Evolutionary conservation across 441 rosid species (phyloP), one percentile per base, ranked within the genome.

Genomic region (Mallotus japonicus): DNA sequence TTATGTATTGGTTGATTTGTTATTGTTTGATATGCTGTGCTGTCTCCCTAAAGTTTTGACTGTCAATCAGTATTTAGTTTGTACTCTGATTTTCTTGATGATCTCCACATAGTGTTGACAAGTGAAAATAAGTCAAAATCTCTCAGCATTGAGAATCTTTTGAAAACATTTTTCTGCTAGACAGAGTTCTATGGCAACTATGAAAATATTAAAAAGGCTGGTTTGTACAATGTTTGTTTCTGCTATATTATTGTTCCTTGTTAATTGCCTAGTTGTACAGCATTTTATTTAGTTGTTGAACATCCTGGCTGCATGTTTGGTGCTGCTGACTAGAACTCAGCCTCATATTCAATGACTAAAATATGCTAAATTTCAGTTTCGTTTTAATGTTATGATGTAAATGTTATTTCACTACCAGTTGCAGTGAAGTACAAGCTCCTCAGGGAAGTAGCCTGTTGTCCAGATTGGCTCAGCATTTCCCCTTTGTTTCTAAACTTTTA

Each of bases 401-500:
- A 62, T 76, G 61, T 69, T 79, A 44, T 73, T 67, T 49, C 17
- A 63, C 76, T 69, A 69, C 37, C 84, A 91, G 94, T 65, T 84
- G 81, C 74, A 46, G 68, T 67, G 80, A 81, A 53, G 81, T 75
- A 15, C 77, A 72, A 57, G 58, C 81, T 57, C 79, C 83, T 57
- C 76, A 69, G 66, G 82, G 78, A 72, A 83, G 83, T 79, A 80
- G 79, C 86, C 79, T 91, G 62, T 82, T 95, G 28, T 90, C 93
- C 46, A 89, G 88, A 79, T 82, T 92, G 74, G 92, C 83, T 24
- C 81, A 69, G 76, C 86, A 76, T 80, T 78, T 91, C 62, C 97
- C 97, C 62, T 89, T 86, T 79, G 82, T 92, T 78, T 77, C 75
- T 70, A 84, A 85, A 73, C 62, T 95, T 69, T 82, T 89, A 46